phyloP scores from a whole-genome alignment of 2,329 filamentous ascomycete genomes.

The Aureobasidium sp. region DNA sequence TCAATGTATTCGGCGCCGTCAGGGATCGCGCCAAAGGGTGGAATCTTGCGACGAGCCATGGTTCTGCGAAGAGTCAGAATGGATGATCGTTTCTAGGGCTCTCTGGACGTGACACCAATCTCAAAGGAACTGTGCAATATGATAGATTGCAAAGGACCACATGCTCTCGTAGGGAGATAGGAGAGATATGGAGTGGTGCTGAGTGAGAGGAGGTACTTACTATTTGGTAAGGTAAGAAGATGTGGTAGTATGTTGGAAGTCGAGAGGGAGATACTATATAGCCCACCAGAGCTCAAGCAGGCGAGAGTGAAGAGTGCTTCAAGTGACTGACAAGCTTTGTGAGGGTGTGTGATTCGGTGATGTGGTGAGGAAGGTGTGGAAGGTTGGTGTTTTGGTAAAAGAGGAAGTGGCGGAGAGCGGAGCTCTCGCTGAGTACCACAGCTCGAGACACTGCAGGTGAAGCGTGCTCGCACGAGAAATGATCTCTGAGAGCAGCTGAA shows the following conservation, averaged over 20 bases:
- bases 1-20: neutral
- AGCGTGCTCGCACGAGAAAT: neutral
- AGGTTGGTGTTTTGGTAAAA: too few relatives aligned
- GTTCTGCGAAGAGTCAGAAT: neutral
- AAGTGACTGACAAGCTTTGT: neutral
- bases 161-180: neutral
- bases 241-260: neutral
- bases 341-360: neutral
- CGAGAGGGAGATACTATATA: conserved; percentile 5
- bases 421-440: neutral
- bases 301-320: neutral
- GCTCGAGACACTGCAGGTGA: neutral
- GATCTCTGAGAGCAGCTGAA: neutral
- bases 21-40: neutral
- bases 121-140: neutral
- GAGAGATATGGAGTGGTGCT: neutral
- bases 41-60: neutral
- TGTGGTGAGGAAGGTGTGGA: neutral
- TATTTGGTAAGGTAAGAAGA: neutral
- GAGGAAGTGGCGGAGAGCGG: neutral
- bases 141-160: neutral
- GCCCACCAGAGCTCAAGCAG: neutral
- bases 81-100: neutral
- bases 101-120: neutral
- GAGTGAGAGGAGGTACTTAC: too few relatives aligned